Base-by-base conservation (phyloP, 2,329 filamentous ascomycete species). In the Monosporascus sp. region DNA sequence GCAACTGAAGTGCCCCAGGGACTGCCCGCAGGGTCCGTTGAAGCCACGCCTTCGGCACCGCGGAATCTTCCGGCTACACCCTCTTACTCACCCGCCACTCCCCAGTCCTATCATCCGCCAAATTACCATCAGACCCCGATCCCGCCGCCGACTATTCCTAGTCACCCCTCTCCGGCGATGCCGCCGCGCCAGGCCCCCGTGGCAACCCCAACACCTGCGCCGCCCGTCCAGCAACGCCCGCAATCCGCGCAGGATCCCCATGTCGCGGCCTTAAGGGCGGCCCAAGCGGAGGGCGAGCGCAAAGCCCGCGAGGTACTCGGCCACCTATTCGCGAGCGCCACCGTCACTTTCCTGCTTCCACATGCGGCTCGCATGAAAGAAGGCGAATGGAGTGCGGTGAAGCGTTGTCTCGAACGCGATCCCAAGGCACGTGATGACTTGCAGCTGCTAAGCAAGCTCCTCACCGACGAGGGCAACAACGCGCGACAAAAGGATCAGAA, bases 321-420 rank as follows among this genome's bases (percentile, higher is more conserved):
- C 0, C 69, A 77, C 0, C 75, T 87, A 45, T 80, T 86, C 14
- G 75, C 74, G 22, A 81, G 82, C 17, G 82, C 86, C 0, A 88
- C 86, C 0, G 83, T 89, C 8, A 77, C 82, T 24, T 87, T 90
- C 61, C 73, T 92, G 5, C 74, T 90, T 45, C 81, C 84, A 5
- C 85, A 89, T 58, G 86, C 86, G 1, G 82, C 79, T 20, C 79
- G 81, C 49, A 89, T 88, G 76, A 78, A 85, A 46, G 76, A 81
- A n/a, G 74, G 80, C 17, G 89, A 95, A 65, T 87, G 94, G 80
- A 77, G 81, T 52, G 82, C 94, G 27, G 81, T 97, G 57, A 78
- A 81, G 50, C 77, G 80, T 39, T 85, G 93, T 15, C 77, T 90
- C 24, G 79, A 85, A 49, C 76, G 78, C 11, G 85, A 90, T 51